Evolutionary conservation across 116 monocot genomes (phyloP).

Genomic region (Zostera marina): DNA sequence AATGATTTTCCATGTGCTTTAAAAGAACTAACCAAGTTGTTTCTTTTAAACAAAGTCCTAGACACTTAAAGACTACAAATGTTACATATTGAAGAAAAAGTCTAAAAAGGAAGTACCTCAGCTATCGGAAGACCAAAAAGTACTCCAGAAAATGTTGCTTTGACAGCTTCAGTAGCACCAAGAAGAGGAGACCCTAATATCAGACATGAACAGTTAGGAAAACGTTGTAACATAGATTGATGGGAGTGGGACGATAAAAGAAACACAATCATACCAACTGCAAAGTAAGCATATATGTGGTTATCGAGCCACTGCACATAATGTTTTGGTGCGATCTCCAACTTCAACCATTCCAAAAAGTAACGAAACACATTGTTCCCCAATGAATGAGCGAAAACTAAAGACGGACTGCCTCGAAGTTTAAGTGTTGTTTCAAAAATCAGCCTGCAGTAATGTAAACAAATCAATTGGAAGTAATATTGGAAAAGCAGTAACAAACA

Average conservation of each 20-base stretch:
- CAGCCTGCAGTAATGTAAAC: constrained; percentile 34
- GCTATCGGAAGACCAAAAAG: constrained; percentile 94
- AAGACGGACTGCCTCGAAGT: constrained; percentile 80
- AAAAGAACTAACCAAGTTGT: no score
- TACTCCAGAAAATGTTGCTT: constrained; percentile 58
- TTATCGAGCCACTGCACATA: constrained; percentile 94
- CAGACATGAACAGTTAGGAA: not conserved
- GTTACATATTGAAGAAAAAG: not conserved
- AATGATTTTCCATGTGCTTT: no score
- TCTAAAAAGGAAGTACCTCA: constrained; percentile 29
- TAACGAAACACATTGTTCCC: constrained; percentile 98
- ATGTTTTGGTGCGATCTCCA: constrained; percentile 92
- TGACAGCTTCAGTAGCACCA: constrained; percentile 69
- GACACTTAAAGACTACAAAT: no score
- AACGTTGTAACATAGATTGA: not conserved
- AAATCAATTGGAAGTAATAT: not conserved
- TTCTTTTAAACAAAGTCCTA: no score
- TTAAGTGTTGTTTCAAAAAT: constrained; percentile 84
- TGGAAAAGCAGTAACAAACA: not conserved
- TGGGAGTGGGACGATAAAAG: not conserved
- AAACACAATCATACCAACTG: constrained; percentile 8
- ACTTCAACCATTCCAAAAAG: constrained; percentile 93
- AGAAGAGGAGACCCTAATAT: constrained; percentile 29
- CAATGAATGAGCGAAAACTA: constrained; percentile 94
- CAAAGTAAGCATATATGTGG: constrained; percentile 52